Evolutionary conservation across 768 basidiomycete genomes (phyloP).

Genomic region (Trametes punicea): DNA sequence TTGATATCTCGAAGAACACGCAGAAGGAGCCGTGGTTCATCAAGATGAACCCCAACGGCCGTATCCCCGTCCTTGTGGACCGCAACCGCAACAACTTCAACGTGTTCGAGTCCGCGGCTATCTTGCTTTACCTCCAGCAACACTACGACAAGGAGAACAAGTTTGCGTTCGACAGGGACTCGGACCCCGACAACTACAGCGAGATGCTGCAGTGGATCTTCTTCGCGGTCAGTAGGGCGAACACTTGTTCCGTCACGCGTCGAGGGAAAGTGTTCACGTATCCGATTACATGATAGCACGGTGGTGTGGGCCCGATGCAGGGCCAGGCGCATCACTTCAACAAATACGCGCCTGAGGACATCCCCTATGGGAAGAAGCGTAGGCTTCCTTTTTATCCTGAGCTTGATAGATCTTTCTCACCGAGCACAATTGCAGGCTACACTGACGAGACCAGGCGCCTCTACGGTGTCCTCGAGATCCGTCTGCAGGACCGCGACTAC

Average conservation of each 20-base stretch:
- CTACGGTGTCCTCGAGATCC: constrained; percentile 76
- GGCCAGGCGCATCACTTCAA: constrained; percentile 74
- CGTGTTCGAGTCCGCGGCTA: constrained; percentile 79
- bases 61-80: constrained; percentile 69
- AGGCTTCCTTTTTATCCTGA: constrained; percentile 18
- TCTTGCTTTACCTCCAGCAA: constrained; percentile 78
- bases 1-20: constrained; percentile 59
- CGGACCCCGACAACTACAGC: constrained; percentile 57
- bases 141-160: constrained; percentile 76
- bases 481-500: constrained; percentile 68
- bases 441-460: constrained; percentile 78
- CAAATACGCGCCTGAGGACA: constrained; percentile 58
- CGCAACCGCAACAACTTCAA: constrained; percentile 55
- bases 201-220: constrained; percentile 86
- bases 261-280: too few relatives aligned
- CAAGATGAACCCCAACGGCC: constrained; percentile 66
- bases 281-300: constrained; percentile 68
- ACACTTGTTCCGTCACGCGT: background rate
- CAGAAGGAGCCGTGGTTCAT: constrained; percentile 86
- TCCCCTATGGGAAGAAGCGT: constrained; percentile 69
- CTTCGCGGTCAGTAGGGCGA: constrained; percentile 52
- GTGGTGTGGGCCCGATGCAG: constrained; percentile 87
- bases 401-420: background rate
- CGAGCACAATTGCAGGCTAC: constrained; percentile 48
- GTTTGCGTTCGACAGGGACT: constrained; percentile 58